Conservation (phyloP, 164 flowering plant genomes). For the Warburgia ugandensis region DNA sequence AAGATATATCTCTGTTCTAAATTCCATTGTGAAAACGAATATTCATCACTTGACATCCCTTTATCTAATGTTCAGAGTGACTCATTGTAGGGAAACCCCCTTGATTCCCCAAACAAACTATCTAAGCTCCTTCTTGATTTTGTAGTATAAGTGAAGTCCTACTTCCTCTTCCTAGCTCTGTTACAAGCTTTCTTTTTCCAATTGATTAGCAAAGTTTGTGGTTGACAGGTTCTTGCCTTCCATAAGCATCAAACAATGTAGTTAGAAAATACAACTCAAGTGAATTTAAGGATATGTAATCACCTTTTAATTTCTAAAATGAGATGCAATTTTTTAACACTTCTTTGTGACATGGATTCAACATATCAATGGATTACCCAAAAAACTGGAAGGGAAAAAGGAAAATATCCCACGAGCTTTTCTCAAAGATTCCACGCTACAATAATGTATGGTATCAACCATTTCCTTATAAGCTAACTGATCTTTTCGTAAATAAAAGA, state of each 20-base stretch:
- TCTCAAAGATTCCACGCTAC: slow-evolving; percentile 69
- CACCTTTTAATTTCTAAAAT: not conserved
- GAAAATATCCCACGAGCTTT: slow-evolving; percentile 59
- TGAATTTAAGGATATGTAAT: slow-evolving; percentile 6
- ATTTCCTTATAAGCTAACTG: not conserved
- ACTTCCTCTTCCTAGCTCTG: not conserved
- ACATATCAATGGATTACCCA: slow-evolving; percentile 57
- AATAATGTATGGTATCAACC: slow-evolving; percentile 23
- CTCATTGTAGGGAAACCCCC: slow-evolving; percentile 44
- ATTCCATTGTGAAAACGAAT: too few relatives aligned
- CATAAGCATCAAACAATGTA: slow-evolving; percentile 67
- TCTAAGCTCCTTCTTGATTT: slow-evolving; percentile 51
- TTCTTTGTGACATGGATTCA: slow-evolving; percentile 36
- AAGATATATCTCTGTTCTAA: too few relatives aligned
- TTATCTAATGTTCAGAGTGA: too few relatives aligned
- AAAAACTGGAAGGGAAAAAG: slow-evolving; percentile 48
- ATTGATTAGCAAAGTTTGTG: not conserved
- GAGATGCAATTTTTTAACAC: not conserved
- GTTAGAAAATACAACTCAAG: slow-evolving; percentile 56
- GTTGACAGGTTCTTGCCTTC: slow-evolving; percentile 64
- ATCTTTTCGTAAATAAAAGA: not conserved
- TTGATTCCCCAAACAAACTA: slow-evolving; percentile 29
- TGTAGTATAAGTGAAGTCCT: slow-evolving; percentile 35
- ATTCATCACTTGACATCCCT: too few relatives aligned
- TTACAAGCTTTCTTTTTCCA: not conserved